A percentile compares a stretch with the other conserved stretches of the same genome.
Evolutionary conservation across 495 filamentous ascomycete genomes (phyloP).

Genomic region (Cudoniella acicularis): DNA sequence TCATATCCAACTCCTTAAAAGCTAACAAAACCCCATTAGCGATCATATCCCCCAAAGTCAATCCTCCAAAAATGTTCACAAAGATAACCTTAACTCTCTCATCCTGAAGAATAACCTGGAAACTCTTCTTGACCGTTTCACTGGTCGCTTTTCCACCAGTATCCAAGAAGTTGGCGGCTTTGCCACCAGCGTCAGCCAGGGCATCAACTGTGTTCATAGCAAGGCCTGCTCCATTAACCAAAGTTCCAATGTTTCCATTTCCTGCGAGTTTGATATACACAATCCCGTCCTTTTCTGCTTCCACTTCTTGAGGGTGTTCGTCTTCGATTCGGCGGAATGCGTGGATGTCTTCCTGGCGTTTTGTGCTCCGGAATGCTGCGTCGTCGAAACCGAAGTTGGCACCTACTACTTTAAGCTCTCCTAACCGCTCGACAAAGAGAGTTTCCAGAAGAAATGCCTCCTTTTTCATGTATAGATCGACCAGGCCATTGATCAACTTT

Average conservation of each 20-base stretch:
- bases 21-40: constrained; percentile 76
- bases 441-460: constrained; percentile 64
- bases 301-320: constrained; percentile 56
- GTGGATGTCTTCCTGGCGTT: constrained; percentile 65
- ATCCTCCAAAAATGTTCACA: constrained; percentile 88
- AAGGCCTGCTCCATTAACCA: constrained; percentile 75
- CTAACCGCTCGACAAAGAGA: constrained; percentile 36
- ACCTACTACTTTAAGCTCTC: constrained; percentile 43
- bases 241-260: constrained; percentile 26
- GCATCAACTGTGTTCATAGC: constrained; percentile 92
- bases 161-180: constrained; percentile 80
- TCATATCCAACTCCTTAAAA: constrained; percentile 66
- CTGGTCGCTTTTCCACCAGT: constrained; percentile 87
- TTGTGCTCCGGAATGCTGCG: constrained; percentile 63
- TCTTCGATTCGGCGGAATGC: constrained; percentile 44
- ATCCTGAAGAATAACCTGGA: constrained; percentile 69
- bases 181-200: constrained; percentile 59
- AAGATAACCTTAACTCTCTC: constrained; percentile 68
- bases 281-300: constrained; percentile 68
- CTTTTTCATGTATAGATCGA: constrained; percentile 59
- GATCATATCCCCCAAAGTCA: constrained; percentile 86
- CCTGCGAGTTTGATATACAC: constrained; percentile 27
- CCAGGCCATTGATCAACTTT: constrained; percentile 49
- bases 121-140: constrained; percentile 76
- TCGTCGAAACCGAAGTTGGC: constrained; percentile 72